Evolutionary conservation across 1,284 basidiomycete species (phyloP).

Genomic region (Apiotrichum gamsii): DNA sequence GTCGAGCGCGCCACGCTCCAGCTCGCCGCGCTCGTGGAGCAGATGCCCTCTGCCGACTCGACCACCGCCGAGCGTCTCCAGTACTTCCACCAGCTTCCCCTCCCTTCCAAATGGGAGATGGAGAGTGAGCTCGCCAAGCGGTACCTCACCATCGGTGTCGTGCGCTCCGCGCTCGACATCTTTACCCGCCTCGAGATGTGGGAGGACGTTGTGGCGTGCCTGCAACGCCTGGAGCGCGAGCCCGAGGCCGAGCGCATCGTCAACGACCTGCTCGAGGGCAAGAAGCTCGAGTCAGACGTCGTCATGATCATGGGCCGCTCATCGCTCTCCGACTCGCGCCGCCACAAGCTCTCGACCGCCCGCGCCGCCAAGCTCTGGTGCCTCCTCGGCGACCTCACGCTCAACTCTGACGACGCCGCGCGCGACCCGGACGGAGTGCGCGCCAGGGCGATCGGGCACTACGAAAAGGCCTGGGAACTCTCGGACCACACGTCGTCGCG

Average conservation of each 20-base stretch:
- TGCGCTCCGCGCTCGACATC: slow-evolving; percentile 80
- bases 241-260: slow-evolving; percentile 73
- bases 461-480: slow-evolving; percentile 75
- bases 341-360: slow-evolving; percentile 56
- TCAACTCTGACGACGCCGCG: slow-evolving; percentile 42
- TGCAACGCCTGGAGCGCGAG: slow-evolving; percentile 67
- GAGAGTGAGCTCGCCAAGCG: slow-evolving; percentile 78
- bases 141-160: slow-evolving; percentile 74
- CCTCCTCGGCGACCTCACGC: slow-evolving; percentile 85
- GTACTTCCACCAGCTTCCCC: slow-evolving; percentile 68
- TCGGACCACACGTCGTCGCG: slow-evolving; percentile 74
- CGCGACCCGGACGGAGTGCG: slow-evolving; percentile 26
- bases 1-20: slow-evolving; percentile 83
- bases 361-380: slow-evolving; percentile 93
- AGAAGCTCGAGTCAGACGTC: slow-evolving; percentile 69
- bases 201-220: slow-evolving; percentile 87
- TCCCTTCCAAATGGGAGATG: slow-evolving; percentile 86
- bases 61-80: slow-evolving; percentile 60
- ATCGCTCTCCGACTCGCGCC: slow-evolving; percentile 49
- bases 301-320: slow-evolving; percentile 61
- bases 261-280: slow-evolving; percentile 71
- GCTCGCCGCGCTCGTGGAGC: slow-evolving; percentile 86
- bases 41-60: slow-evolving; percentile 78
- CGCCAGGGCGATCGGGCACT: slow-evolving; percentile 60
- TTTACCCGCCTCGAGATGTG: slow-evolving; percentile 93